Evolutionary conservation across 306 rosid genomes (phyloP), one percentile per base, ranked within the genome.

Genomic region (Quercus glauca): DNA sequence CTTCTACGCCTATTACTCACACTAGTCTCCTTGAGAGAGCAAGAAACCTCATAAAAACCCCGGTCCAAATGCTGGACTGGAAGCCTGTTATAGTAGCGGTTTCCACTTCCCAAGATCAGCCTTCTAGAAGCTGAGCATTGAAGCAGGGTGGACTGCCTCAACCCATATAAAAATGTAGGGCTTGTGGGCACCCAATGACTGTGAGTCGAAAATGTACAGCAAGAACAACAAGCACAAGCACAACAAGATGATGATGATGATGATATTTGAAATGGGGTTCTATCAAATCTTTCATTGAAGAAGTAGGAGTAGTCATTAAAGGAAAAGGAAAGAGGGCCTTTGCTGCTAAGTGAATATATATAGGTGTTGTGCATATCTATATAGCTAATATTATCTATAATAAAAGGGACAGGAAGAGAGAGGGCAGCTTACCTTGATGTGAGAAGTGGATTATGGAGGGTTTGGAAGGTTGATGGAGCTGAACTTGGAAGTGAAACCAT

Each of bases 61-160:
- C 71, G 58, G 14, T 73, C 87, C 28, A 77, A 55, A 73, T 82
- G 85, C 77, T 76, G 87, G 45, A 73, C 79, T 35, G 90, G 91
- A 77, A 83, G 64, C 82, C 85, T 76, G 31, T 83, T 63, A 85
- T 69, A 55, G 78, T 61, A 88, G 70, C 80, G 78, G 63, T 90
- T 87, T 41, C 86, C 73, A 25, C 85, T 76, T 41, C 88, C 84
- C 83, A 91, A 84, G 76, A 87, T 76, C 86, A 96, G 75, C 87
- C 92, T 91, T 84, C 93, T 91, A 81, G 86, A 87, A 74, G 87
- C 86, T 29, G 96, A 82, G 87, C 90, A 80, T 51, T 87, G 98
- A 84, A 95, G 92, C 81, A 95, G 72, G 53, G 91, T 51, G 59
- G 93, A 93, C 73, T 96, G 99, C 88, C 94, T 91, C 83, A 90